A percentile compares a stretch with the other conserved stretches of the same genome.
Conservation (phyloP, 2,329 filamentous ascomycete genomes). For the Colletotrichum eleusines region DNA sequence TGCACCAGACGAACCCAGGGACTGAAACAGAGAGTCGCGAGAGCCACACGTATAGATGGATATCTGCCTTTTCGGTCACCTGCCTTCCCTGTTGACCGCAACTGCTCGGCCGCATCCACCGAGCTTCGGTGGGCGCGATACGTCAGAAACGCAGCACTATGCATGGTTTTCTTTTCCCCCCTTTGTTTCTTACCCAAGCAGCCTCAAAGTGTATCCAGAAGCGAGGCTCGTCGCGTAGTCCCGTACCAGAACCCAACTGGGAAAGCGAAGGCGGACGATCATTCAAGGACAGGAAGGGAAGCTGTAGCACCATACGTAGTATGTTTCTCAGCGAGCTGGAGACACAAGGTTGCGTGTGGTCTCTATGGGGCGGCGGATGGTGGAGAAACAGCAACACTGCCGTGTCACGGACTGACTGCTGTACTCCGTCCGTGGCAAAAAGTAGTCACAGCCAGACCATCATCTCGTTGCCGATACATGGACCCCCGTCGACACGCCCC, state of each 20-base stretch:
- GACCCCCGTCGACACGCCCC: not conserved
- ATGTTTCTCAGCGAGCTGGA: not conserved
- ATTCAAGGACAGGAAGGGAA: not conserved
- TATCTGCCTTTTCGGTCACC: not conserved
- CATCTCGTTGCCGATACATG: slow-evolving; percentile 18
- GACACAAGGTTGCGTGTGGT: slow-evolving; percentile 7
- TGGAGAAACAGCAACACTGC: slow-evolving; percentile 2
- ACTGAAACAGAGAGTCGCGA: slow-evolving; percentile 28
- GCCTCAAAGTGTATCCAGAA: slow-evolving; percentile 1
- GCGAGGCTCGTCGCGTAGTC: slow-evolving; percentile 16
- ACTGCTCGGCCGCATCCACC: not conserved
- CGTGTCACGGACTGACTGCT: slow-evolving; percentile 5
- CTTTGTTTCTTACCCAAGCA: not conserved
- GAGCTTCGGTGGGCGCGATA: not conserved
- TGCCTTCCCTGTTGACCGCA: not conserved
- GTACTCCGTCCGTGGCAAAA: slow-evolving; percentile 8
- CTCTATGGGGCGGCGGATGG: not conserved
- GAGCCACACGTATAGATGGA: not conserved
- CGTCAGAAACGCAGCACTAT: not conserved
- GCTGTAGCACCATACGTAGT: not conserved
- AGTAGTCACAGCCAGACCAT: slow-evolving; percentile 2
- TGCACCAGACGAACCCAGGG: slow-evolving; percentile 37
- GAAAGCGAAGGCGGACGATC: slow-evolving; percentile 20
- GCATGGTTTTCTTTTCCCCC: not conserved
- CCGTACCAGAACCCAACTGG: not conserved